Evolutionary conservation across 2,329 filamentous ascomycete species (phyloP).

Genomic region (Coniochaeta ligniaria): DNA sequence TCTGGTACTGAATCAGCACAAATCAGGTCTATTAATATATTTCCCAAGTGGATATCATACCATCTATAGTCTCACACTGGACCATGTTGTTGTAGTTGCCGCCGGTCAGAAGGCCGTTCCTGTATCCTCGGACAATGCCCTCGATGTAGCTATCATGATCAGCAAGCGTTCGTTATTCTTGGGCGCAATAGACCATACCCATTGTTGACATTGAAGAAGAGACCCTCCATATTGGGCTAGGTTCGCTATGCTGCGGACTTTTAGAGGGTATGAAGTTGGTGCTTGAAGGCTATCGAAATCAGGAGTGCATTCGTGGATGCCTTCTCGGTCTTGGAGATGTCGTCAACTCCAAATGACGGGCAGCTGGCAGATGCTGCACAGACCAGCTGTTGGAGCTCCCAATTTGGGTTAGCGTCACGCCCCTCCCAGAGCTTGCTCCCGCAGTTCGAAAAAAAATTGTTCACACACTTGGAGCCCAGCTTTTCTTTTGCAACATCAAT

Average conservation of each 20-base stretch:
- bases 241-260: conserved; percentile 3
- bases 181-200: conserved; percentile 48
- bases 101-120: conserved; percentile 83
- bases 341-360: neutral
- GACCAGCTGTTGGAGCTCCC: neutral
- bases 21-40: neutral
- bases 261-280: neutral
- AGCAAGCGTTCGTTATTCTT: conserved; percentile 3
- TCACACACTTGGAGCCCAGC: conserved; percentile 20
- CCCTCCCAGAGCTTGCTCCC: neutral
- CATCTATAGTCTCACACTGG: conserved; percentile 96
- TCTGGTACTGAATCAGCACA: conserved; percentile 47
- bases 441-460: conserved; percentile 28
- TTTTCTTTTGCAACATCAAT: conserved; percentile 11
- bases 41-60: conserved; percentile 37
- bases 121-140: conserved; percentile 94
- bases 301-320: neutral
- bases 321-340: neutral
- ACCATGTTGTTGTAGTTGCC: conserved; percentile 93
- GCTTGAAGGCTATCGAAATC: neutral
- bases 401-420: neutral
- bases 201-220: conserved; percentile 91
- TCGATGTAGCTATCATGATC: conserved; percentile 71
- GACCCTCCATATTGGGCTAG: conserved; percentile 68
- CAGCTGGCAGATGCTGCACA: neutral